These are phyloP conservation scores for Hyparrhenia diplandra DNA, from an alignment of 176 grass and related monocot genomes.

Conservation along the genomic window DNA sequence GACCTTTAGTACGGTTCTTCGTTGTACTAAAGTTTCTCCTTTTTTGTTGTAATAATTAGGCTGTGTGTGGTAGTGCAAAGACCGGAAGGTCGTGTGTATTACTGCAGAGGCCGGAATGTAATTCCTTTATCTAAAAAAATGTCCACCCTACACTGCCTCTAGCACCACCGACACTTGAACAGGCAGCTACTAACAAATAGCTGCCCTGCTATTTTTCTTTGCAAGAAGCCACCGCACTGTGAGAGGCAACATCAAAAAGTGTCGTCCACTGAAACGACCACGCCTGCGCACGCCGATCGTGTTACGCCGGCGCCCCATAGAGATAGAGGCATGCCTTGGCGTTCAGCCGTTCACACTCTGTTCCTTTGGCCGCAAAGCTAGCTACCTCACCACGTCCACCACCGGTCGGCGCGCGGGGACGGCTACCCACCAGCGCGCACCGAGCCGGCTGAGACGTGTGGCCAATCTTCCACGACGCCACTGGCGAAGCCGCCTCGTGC, in stretches of 20 bases:
- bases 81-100: too few relatives aligned
- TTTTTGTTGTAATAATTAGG: too few relatives aligned
- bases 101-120: too few relatives aligned
- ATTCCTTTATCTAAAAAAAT: too few relatives aligned
- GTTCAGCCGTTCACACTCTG: background rate
- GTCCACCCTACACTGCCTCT: too few relatives aligned
- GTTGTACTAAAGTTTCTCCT: too few relatives aligned
- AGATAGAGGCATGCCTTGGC: background rate
- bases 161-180: too few relatives aligned
- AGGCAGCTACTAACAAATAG: background rate
- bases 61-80: too few relatives aligned
- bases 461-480: constrained; percentile 9
- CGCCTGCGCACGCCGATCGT: background rate
- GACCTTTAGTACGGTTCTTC: too few relatives aligned
- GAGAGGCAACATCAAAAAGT: background rate
- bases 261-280: constrained; percentile 5
- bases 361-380: background rate
- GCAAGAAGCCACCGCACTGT: background rate
- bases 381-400: background rate
- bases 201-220: background rate
- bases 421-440: background rate
- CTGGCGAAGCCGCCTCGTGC: background rate
- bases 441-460: background rate
- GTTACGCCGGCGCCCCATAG: background rate
- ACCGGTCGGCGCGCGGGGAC: background rate